A percentile compares a stretch with the other conserved stretches of the same genome.
These are phyloP conservation scores for Candida mesenterica DNA, from an alignment of 1,139 yeast genomes.

Conservation along the genomic window DNA sequence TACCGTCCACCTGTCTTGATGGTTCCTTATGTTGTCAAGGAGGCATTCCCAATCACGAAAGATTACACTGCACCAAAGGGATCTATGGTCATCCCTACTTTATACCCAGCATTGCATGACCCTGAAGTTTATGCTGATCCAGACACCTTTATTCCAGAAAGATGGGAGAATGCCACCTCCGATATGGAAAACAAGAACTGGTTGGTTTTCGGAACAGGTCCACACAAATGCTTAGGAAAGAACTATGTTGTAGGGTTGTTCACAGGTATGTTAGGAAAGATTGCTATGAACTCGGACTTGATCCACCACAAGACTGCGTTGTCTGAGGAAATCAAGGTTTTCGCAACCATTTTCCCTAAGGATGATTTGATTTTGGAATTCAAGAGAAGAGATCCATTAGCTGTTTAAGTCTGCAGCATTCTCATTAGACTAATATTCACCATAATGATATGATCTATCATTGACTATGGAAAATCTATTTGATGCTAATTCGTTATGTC, in stretches of 20 bases:
- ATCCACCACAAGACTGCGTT: conserved; percentile 76
- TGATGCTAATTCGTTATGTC: too few species aligned
- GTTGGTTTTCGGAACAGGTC: conserved; percentile 96
- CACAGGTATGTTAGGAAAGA: conserved; percentile 88
- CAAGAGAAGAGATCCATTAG: conserved; percentile 52
- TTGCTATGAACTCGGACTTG: conserved; percentile 74
- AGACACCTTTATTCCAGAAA: conserved; percentile 89
- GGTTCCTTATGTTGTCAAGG: conserved; percentile 95
- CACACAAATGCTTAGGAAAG: conserved; percentile 94
- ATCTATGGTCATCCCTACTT: conserved; percentile 91
- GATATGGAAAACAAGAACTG: conserved; percentile 78
- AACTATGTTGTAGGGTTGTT: conserved; percentile 88
- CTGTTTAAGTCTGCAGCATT: conserved; percentile 1
- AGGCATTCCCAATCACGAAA: conserved; percentile 77
- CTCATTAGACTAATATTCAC: background rate
- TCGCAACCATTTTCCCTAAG: conserved; percentile 96
- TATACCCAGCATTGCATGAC: conserved; percentile 94
- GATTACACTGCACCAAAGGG: conserved; percentile 94
- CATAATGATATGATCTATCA: too few species aligned
- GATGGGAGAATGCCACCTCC: conserved; percentile 63
- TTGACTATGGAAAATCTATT: too few species aligned
- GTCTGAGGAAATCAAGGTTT: conserved; percentile 90
- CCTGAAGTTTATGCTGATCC: conserved; percentile 95
- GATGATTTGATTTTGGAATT: conserved; percentile 87
- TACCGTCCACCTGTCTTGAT: conserved; percentile 96